Percentiles rank a stretch among this genome's conserved stretches.
Evolutionary conservation across 495 filamentous ascomycete species (phyloP).

Genomic region (Hamigera avellanea): DNA sequence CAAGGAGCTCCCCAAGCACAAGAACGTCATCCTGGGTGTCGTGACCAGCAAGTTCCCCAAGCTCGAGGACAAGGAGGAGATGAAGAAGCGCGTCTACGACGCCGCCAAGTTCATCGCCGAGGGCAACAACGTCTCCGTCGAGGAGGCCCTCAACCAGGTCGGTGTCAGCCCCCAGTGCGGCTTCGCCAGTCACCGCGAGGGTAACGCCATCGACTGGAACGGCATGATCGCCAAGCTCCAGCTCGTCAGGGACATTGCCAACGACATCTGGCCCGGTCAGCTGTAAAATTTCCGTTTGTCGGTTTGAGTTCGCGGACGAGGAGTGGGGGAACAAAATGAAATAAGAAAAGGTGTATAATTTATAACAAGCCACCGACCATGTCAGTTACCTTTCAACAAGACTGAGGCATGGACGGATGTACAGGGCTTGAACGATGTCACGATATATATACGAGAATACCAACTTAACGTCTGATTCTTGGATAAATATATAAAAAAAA

Average conservation of each 20-base stretch:
- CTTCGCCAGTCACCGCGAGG: conserved; percentile 61
- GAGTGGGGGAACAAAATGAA: background rate
- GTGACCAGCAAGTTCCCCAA: conserved; percentile 63
- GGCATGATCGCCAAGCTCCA: conserved; percentile 62
- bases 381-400: conserved; percentile 12
- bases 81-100: conserved; percentile 54
- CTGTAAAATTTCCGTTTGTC: conserved; percentile 11
- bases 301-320: too few species aligned
- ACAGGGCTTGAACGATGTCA: conserved; percentile 6
- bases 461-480: conserved; percentile 11
- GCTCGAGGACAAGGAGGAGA: conserved; percentile 63
- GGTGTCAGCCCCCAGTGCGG: conserved; percentile 71
- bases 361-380: background rate
- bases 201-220: conserved; percentile 50
- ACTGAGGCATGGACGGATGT: conserved; percentile 2
- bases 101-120: conserved; percentile 64
- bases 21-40: conserved; percentile 66
- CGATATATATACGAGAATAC: conserved; percentile 8
- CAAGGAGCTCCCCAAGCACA: conserved; percentile 56
- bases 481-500: conserved; percentile 1
- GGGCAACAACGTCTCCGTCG: conserved; percentile 48
- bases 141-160: conserved; percentile 57
- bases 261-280: conserved; percentile 63
- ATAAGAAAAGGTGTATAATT: conserved; percentile 5
- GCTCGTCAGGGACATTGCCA: conserved; percentile 56